Evolutionary conservation across 164 flowering plant species (phyloP), one percentile per base, ranked within the genome.

Genomic region (Buxus sempervirens): DNA sequence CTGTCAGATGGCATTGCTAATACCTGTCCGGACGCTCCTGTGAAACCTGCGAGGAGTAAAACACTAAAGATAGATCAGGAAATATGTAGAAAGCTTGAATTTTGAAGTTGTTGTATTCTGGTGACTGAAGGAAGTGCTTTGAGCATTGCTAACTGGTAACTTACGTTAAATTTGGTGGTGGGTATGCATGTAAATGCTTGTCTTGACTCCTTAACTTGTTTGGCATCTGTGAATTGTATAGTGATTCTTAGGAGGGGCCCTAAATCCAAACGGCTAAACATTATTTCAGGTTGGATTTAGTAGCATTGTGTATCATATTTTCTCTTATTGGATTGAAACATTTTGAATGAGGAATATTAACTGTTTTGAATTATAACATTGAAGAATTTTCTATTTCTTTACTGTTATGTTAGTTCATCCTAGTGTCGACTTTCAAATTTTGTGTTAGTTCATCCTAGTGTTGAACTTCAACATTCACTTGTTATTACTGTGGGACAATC

Each of bases 11-110:
- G 83, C 28, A 54, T 83, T 64, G 80, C 88, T n/a, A 86, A 84
- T 18, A 80, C 84, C 26, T 88, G 96, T 54, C 96, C 96, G 1
- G 84, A 70, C 42, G 89, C 96, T 21, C 96, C 93, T 4, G 25
- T 69, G 72, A 89, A 84, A 72, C 67, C 80, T 8, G 6, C 74
- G 5, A 65, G 62, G 26, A n/a, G n/a, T n/a, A 77, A 74, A 55
- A 58, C 72, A 2, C 66, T 77, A 79, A 66, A 62, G 15, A 71
- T 82, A 28, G 85, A 80, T 61, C 28, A 54, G 57, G 78, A 77
- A 4, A 38, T 85, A 23, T 78, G 89, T 80, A 80, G 84, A 69
- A 90, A 84, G 82, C 91, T 90, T 54, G 83, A 86, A 64, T 90
- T 90, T 77, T 81, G 71, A 78, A 15, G 45, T 28, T 19, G 18